Conservation (phyloP, 495 filamentous ascomycete species). For the Xylaria telfairii region DNA sequence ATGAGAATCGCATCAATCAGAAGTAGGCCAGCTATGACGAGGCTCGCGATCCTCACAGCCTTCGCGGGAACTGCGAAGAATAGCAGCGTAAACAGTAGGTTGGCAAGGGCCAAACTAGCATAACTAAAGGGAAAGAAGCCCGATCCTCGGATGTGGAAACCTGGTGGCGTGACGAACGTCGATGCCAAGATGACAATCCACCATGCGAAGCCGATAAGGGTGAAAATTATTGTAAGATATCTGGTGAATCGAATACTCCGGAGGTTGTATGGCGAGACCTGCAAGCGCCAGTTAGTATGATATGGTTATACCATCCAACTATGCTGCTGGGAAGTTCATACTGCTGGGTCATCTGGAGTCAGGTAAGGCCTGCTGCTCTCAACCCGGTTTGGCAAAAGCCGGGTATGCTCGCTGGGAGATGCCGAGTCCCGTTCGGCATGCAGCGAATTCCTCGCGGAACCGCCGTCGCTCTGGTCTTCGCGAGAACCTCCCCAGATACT, state of each 20-base stretch:
- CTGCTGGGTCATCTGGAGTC: slow-evolving; percentile 93
- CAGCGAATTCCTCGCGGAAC: slow-evolving; percentile 24
- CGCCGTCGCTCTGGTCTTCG: slow-evolving; percentile 35
- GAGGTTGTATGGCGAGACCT: slow-evolving; percentile 96
- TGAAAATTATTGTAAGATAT: slow-evolving; percentile 73
- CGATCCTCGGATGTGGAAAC: slow-evolving; percentile 82
- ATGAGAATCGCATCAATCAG: slow-evolving; percentile 81
- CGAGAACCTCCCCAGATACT: slow-evolving; percentile 34
- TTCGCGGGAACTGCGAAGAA: slow-evolving; percentile 88
- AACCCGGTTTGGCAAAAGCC: slow-evolving; percentile 68
- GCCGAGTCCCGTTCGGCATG: slow-evolving; percentile 28
- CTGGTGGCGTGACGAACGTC: slow-evolving; percentile 85
- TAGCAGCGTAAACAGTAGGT: slow-evolving; percentile 75
- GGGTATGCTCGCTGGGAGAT: slow-evolving; percentile 71
- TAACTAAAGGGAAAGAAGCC: slow-evolving; percentile 90
- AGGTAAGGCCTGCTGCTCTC: slow-evolving; percentile 65
- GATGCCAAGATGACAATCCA: slow-evolving; percentile 87
- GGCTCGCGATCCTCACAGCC: slow-evolving; percentile 70
- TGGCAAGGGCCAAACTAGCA: slow-evolving; percentile 72
- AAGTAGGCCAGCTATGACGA: slow-evolving; percentile 72
- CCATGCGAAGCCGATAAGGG: slow-evolving; percentile 80
- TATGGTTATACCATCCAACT: background rate
- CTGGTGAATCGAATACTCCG: slow-evolving; percentile 83
- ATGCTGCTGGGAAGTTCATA: slow-evolving; percentile 47
- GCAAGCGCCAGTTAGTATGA: slow-evolving; percentile 22